phyloP scores from a whole-genome alignment of 176 grass and related monocot genomes.

The Aegilops sharonensis region DNA sequence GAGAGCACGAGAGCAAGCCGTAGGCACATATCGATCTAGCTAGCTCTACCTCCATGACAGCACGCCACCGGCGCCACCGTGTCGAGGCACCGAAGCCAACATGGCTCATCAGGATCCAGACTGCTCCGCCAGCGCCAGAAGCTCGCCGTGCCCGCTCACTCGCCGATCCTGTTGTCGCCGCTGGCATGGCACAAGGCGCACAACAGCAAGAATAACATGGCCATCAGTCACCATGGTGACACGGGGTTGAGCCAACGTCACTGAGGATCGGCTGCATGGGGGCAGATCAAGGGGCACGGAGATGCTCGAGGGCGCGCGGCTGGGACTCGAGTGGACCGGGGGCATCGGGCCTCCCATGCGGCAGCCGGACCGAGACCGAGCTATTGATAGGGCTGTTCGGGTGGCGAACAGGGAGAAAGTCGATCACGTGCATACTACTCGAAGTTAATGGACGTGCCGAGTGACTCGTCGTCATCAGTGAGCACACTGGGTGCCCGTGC shows the following conservation, averaged over 20 bases:
- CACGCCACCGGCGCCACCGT: constrained; percentile 16
- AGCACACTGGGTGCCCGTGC: background rate
- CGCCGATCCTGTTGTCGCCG: constrained; percentile 35
- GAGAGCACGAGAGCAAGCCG: background rate
- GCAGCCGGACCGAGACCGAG: background rate
- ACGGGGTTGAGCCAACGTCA: constrained; percentile 8
- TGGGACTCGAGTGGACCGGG: background rate
- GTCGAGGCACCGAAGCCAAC: constrained; percentile 25
- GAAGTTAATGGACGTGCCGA: constrained; percentile 39
- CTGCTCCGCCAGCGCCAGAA: constrained; percentile 15
- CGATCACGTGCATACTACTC: constrained; percentile 15
- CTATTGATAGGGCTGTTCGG: constrained; percentile 26
- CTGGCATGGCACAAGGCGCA: constrained; percentile 22
- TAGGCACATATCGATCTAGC: background rate
- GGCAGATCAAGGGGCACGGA: constrained; percentile 36
- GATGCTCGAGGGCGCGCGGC: background rate
- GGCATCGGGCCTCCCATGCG: background rate
- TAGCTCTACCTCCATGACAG: constrained; percentile 12
- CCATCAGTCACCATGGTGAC: background rate
- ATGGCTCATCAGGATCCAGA: constrained; percentile 27
- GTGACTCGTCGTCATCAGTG: background rate
- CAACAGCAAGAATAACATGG: background rate
- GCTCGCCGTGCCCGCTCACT: background rate
- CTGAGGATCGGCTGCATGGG: constrained; percentile 51
- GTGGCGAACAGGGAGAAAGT: constrained; percentile 8